These are phyloP conservation scores for Apocynum venetum DNA, from an alignment of 257 asterid species.

Conservation along the genomic window DNA sequence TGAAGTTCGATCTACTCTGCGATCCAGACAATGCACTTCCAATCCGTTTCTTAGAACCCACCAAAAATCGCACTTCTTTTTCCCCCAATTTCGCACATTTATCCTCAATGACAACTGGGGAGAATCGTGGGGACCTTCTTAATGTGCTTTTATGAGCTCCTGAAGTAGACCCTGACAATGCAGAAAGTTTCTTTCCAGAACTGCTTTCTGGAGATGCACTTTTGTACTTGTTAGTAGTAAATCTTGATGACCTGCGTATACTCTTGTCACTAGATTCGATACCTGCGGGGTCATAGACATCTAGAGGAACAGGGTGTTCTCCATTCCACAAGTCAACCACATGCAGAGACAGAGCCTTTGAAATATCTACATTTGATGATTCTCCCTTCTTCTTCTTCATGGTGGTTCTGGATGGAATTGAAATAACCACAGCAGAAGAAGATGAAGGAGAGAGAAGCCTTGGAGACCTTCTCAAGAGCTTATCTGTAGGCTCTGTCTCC, in stretches of 20 bases:
- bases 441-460: conserved; percentile 14
- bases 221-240: conserved; percentile 30
- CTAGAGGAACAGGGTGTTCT: conserved; percentile 22
- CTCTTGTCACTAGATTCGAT: neutral
- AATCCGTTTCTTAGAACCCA: conserved; percentile 25
- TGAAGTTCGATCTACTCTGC: conserved; percentile 13
- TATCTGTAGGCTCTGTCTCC: neutral
- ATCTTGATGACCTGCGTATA: conserved; percentile 40
- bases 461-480: conserved; percentile 23
- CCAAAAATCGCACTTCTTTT: neutral
- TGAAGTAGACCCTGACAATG: conserved; percentile 14
- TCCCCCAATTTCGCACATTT: conserved; percentile 17
- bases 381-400: neutral
- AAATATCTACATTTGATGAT: conserved; percentile 11
- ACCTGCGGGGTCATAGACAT: conserved; percentile 16
- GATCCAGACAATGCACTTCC: conserved; percentile 19
- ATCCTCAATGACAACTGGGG: conserved; percentile 6
- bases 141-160: neutral
- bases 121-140: conserved; percentile 23
- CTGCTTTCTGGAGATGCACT: neutral
- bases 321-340: conserved; percentile 15
- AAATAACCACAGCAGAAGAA: conserved; percentile 13
- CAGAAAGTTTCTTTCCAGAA: conserved; percentile 8
- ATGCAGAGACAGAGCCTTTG: conserved; percentile 46
- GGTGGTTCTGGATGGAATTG: conserved; percentile 14